Evolutionary conservation across 345 rosid genomes (phyloP).

Genomic region (Eucalyptus marginata): DNA sequence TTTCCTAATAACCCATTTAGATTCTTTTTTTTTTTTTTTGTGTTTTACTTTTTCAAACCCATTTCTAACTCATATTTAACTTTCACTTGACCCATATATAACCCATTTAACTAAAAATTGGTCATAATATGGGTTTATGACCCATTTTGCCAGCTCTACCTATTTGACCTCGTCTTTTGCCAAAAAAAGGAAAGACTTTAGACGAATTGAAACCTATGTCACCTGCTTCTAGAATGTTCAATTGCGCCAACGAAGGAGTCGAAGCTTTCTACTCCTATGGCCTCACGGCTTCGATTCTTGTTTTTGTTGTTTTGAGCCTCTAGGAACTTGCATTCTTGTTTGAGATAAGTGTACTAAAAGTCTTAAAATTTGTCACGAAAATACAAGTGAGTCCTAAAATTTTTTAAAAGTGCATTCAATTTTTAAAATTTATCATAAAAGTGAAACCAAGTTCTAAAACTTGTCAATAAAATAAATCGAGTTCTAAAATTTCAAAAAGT

Average conservation of each 20-base stretch:
- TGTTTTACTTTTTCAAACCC: no score
- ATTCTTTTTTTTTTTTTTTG: no score
- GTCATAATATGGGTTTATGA: no score
- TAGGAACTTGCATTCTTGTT: background rate
- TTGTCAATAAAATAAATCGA: no score
- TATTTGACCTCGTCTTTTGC: background rate
- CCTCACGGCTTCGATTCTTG: background rate
- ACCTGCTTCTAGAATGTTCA: background rate
- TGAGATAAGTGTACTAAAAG: background rate
- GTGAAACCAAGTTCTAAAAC: fast-evolving
- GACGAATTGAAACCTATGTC: background rate
- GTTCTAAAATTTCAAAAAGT: no score
- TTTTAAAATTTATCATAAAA: no score
- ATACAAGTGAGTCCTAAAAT: fast-evolving
- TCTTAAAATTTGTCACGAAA: no score
- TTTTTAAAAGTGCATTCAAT: no score
- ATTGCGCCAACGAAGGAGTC: background rate
- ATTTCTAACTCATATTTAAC: no score
- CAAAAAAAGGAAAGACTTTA: background rate
- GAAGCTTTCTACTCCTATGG: background rate
- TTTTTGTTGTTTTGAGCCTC: background rate
- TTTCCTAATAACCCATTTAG: no score
- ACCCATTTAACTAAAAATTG: no score
- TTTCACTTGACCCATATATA: no score
- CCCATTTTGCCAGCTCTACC: background rate